A percentile compares a stretch with the other conserved stretches of the same genome.
phyloP scores from a whole-genome alignment of 148 eudicot species.

The Chenopodium formosanum region DNA sequence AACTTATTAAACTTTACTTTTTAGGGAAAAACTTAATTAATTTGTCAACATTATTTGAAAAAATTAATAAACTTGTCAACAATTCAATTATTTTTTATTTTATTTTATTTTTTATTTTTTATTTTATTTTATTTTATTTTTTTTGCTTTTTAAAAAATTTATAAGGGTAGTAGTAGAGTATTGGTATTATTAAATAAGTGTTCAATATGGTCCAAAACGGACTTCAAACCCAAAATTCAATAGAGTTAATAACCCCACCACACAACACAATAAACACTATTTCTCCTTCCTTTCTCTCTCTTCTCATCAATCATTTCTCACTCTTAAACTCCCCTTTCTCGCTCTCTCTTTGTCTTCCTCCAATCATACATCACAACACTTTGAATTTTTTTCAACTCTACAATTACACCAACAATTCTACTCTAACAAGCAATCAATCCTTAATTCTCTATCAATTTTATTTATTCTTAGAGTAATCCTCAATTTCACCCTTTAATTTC shows the following conservation, averaged over 20 bases:
- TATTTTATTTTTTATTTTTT: no score
- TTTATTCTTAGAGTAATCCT: not conserved
- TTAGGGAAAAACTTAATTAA: no score
- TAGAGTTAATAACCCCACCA: slow-evolving; percentile 37
- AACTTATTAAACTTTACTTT: no score
- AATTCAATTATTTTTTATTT: no score
- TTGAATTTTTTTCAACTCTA: not conserved
- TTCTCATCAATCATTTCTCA: slow-evolving; percentile 21
- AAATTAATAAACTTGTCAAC: no score
- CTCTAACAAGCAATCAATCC: slow-evolving; percentile 13
- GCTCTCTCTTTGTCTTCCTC: slow-evolving; percentile 26
- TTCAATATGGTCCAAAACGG: slow-evolving; percentile 25
- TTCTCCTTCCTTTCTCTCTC: not conserved
- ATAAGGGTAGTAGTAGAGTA: no score
- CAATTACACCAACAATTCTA: slow-evolving; percentile 1
- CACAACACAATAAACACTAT: not conserved
- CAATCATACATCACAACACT: slow-evolving; percentile 32
- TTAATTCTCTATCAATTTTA: no score
- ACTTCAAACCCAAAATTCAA: slow-evolving; percentile 30
- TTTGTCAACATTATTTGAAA: no score
- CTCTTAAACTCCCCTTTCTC: slow-evolving; percentile 14
- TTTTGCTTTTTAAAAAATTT: no score
- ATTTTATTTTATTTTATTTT: no score
- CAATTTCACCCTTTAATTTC: not conserved
- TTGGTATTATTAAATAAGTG: not conserved